phyloP scores from a whole-genome alignment of 1,139 yeast genomes.

The Suhomyces bolitotheri region DNA sequence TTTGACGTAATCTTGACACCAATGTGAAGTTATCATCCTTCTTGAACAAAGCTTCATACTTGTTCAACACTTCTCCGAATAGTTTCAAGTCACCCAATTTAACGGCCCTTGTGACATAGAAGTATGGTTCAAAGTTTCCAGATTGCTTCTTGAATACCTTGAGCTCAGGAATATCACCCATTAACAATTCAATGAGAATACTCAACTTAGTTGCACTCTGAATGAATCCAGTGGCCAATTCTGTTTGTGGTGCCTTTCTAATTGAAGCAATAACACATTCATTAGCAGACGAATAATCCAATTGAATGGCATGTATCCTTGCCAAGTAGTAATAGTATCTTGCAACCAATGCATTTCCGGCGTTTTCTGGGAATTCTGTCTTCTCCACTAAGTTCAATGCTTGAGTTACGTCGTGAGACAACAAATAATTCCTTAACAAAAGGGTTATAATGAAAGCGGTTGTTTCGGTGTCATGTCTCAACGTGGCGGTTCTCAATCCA shows the following conservation, averaged over 20 bases:
- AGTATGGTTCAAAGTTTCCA: slow-evolving; percentile 67
- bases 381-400: slow-evolving; percentile 90
- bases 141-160: slow-evolving; percentile 71
- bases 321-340: slow-evolving; percentile 91
- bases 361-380: slow-evolving; percentile 80
- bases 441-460: slow-evolving; percentile 84
- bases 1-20: slow-evolving; percentile 88
- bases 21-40: slow-evolving; percentile 82
- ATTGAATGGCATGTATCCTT: slow-evolving; percentile 85
- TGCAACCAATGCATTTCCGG: slow-evolving; percentile 87
- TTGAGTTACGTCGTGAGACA: slow-evolving; percentile 77
- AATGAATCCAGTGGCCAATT: slow-evolving; percentile 79
- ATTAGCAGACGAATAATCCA: slow-evolving; percentile 88
- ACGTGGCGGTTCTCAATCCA: slow-evolving; percentile 83
- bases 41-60: slow-evolving; percentile 62
- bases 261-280: slow-evolving; percentile 90
- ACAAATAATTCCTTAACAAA: slow-evolving; percentile 75
- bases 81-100: slow-evolving; percentile 85
- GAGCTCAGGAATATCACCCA: slow-evolving; percentile 97
- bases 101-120: slow-evolving; percentile 87
- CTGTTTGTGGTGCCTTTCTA: slow-evolving; percentile 95
- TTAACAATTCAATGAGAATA: slow-evolving; percentile 84
- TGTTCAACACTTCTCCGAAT: slow-evolving; percentile 71
- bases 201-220: slow-evolving; percentile 89
- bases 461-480: slow-evolving; percentile 91